phyloP scores from a whole-genome alignment of 345 rosid genomes.

The Salix brachista region DNA sequence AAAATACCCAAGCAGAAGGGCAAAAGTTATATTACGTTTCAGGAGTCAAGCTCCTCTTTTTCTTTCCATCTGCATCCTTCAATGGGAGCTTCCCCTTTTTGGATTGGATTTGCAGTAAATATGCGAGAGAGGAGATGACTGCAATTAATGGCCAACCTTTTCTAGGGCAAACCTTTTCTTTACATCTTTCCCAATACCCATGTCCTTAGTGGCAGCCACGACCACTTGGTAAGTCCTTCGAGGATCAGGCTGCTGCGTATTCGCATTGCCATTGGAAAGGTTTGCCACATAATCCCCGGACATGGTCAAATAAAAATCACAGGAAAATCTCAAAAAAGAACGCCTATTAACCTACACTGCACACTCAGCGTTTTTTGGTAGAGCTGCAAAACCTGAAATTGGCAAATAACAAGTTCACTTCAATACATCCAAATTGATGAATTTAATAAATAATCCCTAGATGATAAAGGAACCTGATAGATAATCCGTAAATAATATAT shows the following conservation, averaged over 20 bases:
- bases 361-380: conserved; percentile 1
- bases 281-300: conserved; percentile 34
- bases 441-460: background rate
- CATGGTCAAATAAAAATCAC: conserved; percentile 32
- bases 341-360: background rate
- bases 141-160: too few species aligned
- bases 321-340: conserved; percentile 20
- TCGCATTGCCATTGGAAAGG: conserved; percentile 46
- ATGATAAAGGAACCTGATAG: background rate
- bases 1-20: too few species aligned
- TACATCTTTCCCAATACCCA: conserved; percentile 94
- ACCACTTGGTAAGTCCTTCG: conserved; percentile 75
- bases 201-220: conserved; percentile 78
- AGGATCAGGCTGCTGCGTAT: conserved; percentile 32
- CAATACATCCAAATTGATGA: background rate
- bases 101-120: too few species aligned
- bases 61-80: too few species aligned
- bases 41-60: too few species aligned
- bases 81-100: too few species aligned
- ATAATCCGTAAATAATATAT: background rate
- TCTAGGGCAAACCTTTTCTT: too few species aligned
- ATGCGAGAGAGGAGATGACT: too few species aligned
- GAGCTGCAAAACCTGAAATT: conserved; percentile 14
- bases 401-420: background rate
- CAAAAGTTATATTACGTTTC: too few species aligned